phyloP scores from a whole-genome alignment of 2,329 filamentous ascomycete genomes.

The Leptographium wingfieldii region DNA sequence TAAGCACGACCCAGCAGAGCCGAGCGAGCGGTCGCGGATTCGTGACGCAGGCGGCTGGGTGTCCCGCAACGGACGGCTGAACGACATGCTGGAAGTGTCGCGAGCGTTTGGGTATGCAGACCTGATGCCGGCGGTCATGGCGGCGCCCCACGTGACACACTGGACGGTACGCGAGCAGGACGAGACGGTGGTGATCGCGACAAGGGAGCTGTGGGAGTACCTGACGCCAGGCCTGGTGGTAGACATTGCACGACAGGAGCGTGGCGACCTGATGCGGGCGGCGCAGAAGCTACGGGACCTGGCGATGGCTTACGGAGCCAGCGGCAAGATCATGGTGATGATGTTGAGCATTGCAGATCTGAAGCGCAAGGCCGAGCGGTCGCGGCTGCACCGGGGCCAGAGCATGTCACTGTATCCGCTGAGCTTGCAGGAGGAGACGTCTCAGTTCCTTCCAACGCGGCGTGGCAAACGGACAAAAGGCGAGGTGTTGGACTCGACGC shows the following conservation, averaged over 20 bases:
- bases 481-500: slow-evolving; percentile 68
- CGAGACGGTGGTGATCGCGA: slow-evolving; percentile 86
- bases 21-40: slow-evolving; percentile 73
- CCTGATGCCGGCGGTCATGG: slow-evolving; percentile 83
- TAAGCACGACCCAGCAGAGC: slow-evolving; percentile 88
- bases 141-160: slow-evolving; percentile 71
- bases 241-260: slow-evolving; percentile 78
- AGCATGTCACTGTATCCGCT: slow-evolving; percentile 78
- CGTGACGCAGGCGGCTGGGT: slow-evolving; percentile 93
- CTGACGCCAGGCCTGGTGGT: slow-evolving; percentile 81
- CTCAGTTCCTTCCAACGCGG: slow-evolving; percentile 37
- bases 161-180: slow-evolving; percentile 74
- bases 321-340: slow-evolving; percentile 97
- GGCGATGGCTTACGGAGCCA: slow-evolving; percentile 89
- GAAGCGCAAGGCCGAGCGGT: slow-evolving; percentile 67
- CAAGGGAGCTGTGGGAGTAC: slow-evolving; percentile 90
- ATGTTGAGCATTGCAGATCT: slow-evolving; percentile 87
- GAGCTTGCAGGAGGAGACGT: slow-evolving; percentile 53
- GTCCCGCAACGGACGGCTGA: slow-evolving; percentile 84
- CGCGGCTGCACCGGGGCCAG: slow-evolving; percentile 59
- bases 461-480: slow-evolving; percentile 51
- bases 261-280: slow-evolving; percentile 83
- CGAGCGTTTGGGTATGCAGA: slow-evolving; percentile 91
- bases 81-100: slow-evolving; percentile 83
- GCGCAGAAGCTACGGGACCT: slow-evolving; percentile 90